A percentile compares a stretch with the other conserved stretches of the same genome.
These are phyloP conservation scores for Paramecium sonneborni DNA, from an alignment of 73 alveolate genomes.

Conservation along the genomic window DNA sequence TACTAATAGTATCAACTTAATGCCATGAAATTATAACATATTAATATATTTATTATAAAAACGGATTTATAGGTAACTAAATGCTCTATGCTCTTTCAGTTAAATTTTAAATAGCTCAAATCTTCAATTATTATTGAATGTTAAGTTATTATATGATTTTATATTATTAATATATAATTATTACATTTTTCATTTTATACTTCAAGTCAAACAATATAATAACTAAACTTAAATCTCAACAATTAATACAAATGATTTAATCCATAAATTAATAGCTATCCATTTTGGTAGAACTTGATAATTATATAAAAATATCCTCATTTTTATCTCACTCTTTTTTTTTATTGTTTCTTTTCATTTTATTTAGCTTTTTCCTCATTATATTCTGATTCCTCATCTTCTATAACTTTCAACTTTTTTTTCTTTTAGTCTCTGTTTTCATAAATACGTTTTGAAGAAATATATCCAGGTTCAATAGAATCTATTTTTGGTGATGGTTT, in stretches of 20 bases:
- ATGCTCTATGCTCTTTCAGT: background rate
- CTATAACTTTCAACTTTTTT: background rate
- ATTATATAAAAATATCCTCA: background rate
- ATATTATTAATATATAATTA: background rate
- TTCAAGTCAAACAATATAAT: background rate
- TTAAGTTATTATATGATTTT: background rate
- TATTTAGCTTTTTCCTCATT: background rate
- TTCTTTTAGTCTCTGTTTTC: background rate
- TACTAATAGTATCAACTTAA: background rate
- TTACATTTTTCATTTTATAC: background rate
- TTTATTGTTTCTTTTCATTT: background rate
- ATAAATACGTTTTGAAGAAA: background rate
- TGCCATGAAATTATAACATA: background rate
- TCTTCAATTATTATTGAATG: background rate
- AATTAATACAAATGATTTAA: too few species aligned
- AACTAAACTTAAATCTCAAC: background rate
- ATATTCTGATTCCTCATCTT: background rate
- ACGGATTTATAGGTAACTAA: background rate
- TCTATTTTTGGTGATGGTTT: background rate
- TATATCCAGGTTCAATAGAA: background rate
- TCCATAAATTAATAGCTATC: too few species aligned
- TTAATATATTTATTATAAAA: background rate
- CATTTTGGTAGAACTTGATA: background rate
- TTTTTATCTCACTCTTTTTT: background rate
- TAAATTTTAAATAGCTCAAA: background rate